A percentile compares a stretch with the other conserved stretches of the same genome.
Evolutionary conservation across 1,284 basidiomycete species (phyloP).

Genomic region (Naganishia albida): DNA sequence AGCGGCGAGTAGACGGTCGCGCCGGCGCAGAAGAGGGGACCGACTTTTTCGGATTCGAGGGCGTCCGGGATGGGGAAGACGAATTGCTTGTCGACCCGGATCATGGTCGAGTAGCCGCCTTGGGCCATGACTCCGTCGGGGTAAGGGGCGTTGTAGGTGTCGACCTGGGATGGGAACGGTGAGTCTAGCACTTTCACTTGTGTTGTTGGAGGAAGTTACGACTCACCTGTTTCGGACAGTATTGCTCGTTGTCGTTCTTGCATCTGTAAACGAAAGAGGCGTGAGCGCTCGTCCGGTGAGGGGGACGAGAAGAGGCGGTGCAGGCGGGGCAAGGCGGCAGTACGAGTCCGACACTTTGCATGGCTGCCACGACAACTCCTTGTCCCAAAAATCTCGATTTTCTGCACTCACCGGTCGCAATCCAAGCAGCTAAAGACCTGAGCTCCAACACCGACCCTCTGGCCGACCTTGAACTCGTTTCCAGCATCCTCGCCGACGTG

Average conservation of each 20-base stretch:
- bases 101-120: slow-evolving; percentile 24
- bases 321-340: slow-evolving; percentile 55
- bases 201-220: no score
- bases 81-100: slow-evolving; percentile 27
- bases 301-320: slow-evolving; percentile 61
- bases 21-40: slow-evolving; percentile 46
- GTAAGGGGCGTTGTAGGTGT: slow-evolving; percentile 25
- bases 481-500: slow-evolving; percentile 24
- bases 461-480: slow-evolving; percentile 40
- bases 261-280: slow-evolving; percentile 63
- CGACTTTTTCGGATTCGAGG: slow-evolving; percentile 33
- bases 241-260: slow-evolving; percentile 62
- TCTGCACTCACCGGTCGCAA: slow-evolving; percentile 16
- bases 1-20: slow-evolving; percentile 44
- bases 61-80: slow-evolving; percentile 31
- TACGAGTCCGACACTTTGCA: slow-evolving; percentile 61
- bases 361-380: slow-evolving; percentile 52
- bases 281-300: slow-evolving; percentile 62
- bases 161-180: background rate
- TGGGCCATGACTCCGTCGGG: slow-evolving; percentile 28
- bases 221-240: slow-evolving; percentile 51
- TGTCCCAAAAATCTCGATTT: background rate
- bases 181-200: background rate
- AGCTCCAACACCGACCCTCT: slow-evolving; percentile 31
- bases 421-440: slow-evolving; percentile 32